Evolutionary conservation across 495 filamentous ascomycete species (phyloP), one percentile per base, ranked within the genome.

Genomic region (Margaritispora aquatica): DNA sequence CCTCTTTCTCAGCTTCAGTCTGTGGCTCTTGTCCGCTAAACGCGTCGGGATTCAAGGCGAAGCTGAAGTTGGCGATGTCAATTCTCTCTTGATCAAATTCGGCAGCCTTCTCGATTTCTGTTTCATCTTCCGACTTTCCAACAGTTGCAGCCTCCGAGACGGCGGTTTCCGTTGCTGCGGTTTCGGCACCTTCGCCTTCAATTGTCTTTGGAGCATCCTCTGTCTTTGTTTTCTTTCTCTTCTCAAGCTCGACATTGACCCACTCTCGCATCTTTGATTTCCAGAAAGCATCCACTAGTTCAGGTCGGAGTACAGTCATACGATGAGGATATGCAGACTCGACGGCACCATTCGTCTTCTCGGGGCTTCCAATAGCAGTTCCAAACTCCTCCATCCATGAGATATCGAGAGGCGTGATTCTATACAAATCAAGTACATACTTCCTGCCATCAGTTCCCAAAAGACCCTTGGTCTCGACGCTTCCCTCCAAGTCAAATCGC

Each of bases 381-480:
- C 69, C 73, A 58, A 75, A 75, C 69, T 89, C 84, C 64, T 97
- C 92, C 62, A 96, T 80, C 90, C 95, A 99, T 27, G 74, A 68
- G 50, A 96, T 84, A 78, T 99, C 95, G 51, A 97, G 70, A 23
- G 95, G 95, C 11, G 95, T 94, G 56, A 96, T 84, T 58, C 95
- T 85, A 75, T 99, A 99, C 61, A 99, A 72, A 69, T 99, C 95
- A 50, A 99, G 84, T 13, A 96, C 93, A 69, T 99, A 99, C 69
- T 96, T 97, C 59, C 95, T 78, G 21, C 92, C 94, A 68, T 99
- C 95, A 0, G 95, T 97, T n/a, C 95, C 95, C 48, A 97, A 75
- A 9, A 99, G 80, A 24, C 95, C 95, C 78, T 99, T 99, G 22
- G 95, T 99, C 75, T 99, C 95, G 26, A 99, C 90, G 66, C 92